Evolutionary conservation across 2,329 filamentous ascomycete genomes (phyloP).

Genomic region (Colletotrichum musicola): DNA sequence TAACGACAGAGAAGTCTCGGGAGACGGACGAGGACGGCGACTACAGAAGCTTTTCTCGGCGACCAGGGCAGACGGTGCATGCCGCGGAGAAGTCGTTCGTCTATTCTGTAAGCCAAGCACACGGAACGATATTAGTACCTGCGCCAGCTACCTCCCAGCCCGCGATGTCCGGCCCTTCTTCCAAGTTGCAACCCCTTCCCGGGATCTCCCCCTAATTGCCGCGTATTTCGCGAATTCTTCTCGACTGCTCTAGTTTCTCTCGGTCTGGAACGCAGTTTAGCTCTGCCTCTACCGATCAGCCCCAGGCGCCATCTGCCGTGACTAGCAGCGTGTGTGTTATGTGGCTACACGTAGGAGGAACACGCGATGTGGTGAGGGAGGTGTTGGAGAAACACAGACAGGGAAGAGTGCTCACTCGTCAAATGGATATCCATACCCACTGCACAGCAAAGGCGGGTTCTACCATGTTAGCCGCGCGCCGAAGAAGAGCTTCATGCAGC

Average conservation of each 20-base stretch:
- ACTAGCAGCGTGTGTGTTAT: no score
- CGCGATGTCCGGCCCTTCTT: not conserved
- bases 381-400: not conserved
- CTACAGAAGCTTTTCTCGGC: not conserved
- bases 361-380: not conserved
- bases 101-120: not conserved
- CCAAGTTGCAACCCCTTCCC: constrained; percentile 5
- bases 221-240: no score
- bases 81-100: constrained; percentile 24
- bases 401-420: not conserved
- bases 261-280: constrained; percentile 24
- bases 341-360: not conserved
- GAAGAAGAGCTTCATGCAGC: not conserved
- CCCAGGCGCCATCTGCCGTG: constrained; percentile 10
- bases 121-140: not conserved
- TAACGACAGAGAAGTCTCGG: no score
- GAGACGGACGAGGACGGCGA: no score
- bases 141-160: not conserved
- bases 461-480: constrained; percentile 8
- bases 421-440: no score
- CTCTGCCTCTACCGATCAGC: constrained; percentile 16
- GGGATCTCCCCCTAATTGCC: not conserved
- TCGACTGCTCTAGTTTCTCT: not conserved
- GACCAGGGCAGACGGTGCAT: not conserved
- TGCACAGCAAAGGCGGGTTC: not conserved